phyloP scores from a whole-genome alignment of 345 rosid species.

The Limnanthes douglasii region DNA sequence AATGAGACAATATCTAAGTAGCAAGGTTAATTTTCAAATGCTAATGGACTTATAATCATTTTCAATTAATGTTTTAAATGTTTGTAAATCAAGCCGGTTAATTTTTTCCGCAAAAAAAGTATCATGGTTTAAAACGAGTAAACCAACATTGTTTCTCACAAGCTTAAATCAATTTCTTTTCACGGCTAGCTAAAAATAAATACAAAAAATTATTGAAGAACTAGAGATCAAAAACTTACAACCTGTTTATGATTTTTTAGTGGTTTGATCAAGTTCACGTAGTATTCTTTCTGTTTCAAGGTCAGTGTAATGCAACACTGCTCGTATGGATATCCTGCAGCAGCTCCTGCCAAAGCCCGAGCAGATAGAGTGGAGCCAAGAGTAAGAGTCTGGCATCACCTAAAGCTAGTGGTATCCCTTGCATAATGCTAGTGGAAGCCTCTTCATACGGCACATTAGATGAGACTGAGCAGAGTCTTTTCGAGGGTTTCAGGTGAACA shows the following conservation, averaged over 20 bases:
- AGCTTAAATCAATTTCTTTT: constrained; percentile 22
- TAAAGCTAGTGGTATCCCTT: constrained; percentile 5
- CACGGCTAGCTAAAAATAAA: constrained; percentile 26
- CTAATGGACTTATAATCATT: too few species aligned
- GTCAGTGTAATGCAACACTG: constrained; percentile 13
- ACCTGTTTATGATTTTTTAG: too few species aligned
- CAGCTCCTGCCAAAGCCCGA: constrained; percentile 5
- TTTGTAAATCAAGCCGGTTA: too few species aligned
- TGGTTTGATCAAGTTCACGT: constrained; percentile 20
- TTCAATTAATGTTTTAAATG: too few species aligned
- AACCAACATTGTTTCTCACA: constrained; percentile 45
- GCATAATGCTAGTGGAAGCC: constrained; percentile 1
- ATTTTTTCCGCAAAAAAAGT: too few species aligned
- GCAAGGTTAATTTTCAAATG: too few species aligned
- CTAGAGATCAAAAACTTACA: constrained; percentile 19
- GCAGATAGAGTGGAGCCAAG: constrained; percentile 8
- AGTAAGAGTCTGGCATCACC: too few species aligned
- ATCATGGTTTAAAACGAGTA: too few species aligned
- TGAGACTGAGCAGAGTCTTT: constrained; percentile 3
- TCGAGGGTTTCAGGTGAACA: background rate
- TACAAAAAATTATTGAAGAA: constrained; percentile 1
- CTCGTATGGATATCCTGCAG: constrained; percentile 10
- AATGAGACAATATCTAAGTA: too few species aligned
- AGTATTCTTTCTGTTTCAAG: constrained; percentile 39
- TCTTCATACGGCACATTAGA: constrained; percentile 8